Base-by-base conservation (phyloP, 2,329 filamentous ascomycete genomes). In the Shiraia bambusicola region DNA sequence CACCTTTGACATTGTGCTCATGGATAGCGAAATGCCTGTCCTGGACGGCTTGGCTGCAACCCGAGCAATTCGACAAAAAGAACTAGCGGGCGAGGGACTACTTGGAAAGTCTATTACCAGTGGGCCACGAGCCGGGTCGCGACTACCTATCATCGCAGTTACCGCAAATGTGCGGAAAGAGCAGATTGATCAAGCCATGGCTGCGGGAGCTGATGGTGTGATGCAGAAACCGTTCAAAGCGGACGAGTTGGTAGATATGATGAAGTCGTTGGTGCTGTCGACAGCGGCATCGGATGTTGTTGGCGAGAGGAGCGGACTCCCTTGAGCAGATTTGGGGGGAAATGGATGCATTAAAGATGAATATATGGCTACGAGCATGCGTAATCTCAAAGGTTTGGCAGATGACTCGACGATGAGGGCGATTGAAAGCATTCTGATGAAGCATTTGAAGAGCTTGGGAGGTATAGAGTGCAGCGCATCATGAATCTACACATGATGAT, bases 1-100 rank as follows among this genome's bases (percentile, higher is more conserved):
- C 13, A 44, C 34, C 1, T 65, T 67, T 22, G 62, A 67, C 28
- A 55, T 65, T 10, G 58, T 70, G 1, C 55, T 71, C 13, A 69
- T 76, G 72, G 78, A 81, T 48, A 72, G 80, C 6, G 75, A 70
- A 58, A 81, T 81, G 79, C 78, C 78, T 0, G 66, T 80, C 4
- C 73, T 81, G 50, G 72, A 81, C 37, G 64, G 63, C 0, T 33
- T 66, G 17, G 54, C 50, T 7, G 61, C 63, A 0, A 80, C 77
- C 7, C 66, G 69, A 8, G 67, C 66, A 39, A 80, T 80, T 14
- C 69, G 77, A 2, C 61, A 68, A 9, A 67, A 73, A 11, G 76
- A 79, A 52, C 50, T 54, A 2, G 67, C 72, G 4, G 49, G 51
- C 3, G 50, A 56, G 13, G 51, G 55, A 1, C 17, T 56, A 9